Evolutionary conservation across 495 filamentous ascomycete species (phyloP).

Genomic region (Tuber aestivum): DNA sequence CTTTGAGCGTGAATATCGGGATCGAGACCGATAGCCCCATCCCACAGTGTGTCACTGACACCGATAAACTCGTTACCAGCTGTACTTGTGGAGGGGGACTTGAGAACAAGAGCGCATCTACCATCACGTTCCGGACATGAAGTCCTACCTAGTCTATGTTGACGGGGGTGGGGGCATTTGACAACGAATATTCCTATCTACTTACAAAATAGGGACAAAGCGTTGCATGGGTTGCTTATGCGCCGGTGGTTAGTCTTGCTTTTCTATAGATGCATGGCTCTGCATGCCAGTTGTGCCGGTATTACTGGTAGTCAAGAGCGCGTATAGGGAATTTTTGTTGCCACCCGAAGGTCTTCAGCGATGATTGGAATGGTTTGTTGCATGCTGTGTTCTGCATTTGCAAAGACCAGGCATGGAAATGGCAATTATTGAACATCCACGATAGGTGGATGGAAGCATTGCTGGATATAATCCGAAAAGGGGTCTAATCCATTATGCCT

Average conservation of each 20-base stretch:
- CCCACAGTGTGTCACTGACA: background rate
- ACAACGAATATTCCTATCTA: background rate
- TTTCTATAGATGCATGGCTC: background rate
- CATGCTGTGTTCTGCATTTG: background rate
- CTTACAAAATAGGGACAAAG: background rate
- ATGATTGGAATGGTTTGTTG: background rate
- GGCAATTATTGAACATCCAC: background rate
- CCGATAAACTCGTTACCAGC: background rate
- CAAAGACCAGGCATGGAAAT: background rate
- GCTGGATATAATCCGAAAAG: too few species aligned
- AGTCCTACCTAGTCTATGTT: background rate
- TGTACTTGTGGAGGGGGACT: background rate
- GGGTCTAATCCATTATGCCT: background rate
- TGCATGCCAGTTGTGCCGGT: background rate
- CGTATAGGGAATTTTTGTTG: background rate
- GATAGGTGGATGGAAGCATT: background rate
- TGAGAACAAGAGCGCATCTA: background rate
- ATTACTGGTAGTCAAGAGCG: background rate
- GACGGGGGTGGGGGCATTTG: background rate
- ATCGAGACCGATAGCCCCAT: background rate
- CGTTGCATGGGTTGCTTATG: background rate
- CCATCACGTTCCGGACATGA: background rate
- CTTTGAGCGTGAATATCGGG: background rate
- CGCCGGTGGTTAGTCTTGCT: background rate
- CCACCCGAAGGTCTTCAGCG: background rate